Evolutionary conservation across 73 alveolate species (phyloP), one percentile per base, ranked within the genome.

Genomic region (Paramecium sexaurelia): DNA sequence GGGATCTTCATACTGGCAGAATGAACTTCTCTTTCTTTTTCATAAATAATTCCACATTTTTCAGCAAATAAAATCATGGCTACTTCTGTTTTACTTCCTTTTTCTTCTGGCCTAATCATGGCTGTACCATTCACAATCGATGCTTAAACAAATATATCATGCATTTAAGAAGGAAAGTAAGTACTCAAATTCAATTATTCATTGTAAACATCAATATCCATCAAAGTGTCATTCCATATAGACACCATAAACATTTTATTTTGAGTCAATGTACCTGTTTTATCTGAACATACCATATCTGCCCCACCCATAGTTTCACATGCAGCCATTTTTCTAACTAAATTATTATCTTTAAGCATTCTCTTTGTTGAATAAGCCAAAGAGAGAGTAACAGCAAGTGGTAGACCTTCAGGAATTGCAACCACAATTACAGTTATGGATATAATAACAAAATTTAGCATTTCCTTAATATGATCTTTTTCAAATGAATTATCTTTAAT

Each of bases 221-320:
- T 41, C 6, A 69, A 32, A 19, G 51, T 57, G 29, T 88, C 94
- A 68, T 88, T 88, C 89, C 91, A 88, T 20, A 88, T 88, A 8
- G 51, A 68, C 11, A 68, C 87, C 75, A 88, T 36, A 88, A 26
- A 33, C 94, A 88, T 88, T 39, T 88, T 88, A 69, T 82, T 82
- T 68, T 88, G 71, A 7, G 99, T 97, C 35, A 97, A 91, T 0
- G 99, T 97, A 24, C 99, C 98, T 15, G 99, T 97, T 85, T 97
- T 97, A 92, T 97, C 99, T 55, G 98, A 87, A 55, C 96, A 92
- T 56, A 97, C 85, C 83, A 96, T 96, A 41, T 91, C 91, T 5
- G 97, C 98, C 32, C 98, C 98, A 13, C 99, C 99, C 99, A 97
- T 97, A 26, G 97, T 97, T 92, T 97, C 99, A 55, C 98, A 94